phyloP scores from a whole-genome alignment of 371 early-diverging fungal species.

The Mortierella sp. region DNA sequence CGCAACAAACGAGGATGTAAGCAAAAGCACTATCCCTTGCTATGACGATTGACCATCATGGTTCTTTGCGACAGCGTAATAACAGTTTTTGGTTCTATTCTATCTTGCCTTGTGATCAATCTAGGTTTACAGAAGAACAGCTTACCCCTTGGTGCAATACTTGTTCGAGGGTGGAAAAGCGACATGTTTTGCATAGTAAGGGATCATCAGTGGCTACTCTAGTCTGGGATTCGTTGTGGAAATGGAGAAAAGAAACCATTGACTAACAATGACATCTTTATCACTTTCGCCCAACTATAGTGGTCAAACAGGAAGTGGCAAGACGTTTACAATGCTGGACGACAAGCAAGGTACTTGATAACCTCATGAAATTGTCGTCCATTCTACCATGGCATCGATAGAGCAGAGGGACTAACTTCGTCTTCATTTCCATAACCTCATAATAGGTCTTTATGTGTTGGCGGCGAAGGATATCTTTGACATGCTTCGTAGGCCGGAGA shows the following conservation, averaged over 20 bases:
- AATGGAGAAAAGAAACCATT: neutral
- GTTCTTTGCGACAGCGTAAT: neutral
- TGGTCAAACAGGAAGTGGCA: constrained; percentile 99
- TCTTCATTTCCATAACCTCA: neutral
- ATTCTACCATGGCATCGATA: constrained; percentile 20
- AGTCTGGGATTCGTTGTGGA: neutral
- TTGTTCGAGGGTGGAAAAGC: constrained; percentile 97
- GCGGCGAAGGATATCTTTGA: constrained; percentile 94
- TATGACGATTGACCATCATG: neutral
- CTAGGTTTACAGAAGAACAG: constrained; percentile 88
- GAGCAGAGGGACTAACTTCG: neutral
- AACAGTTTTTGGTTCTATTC: neutral
- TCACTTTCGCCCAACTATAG: constrained; percentile 43
- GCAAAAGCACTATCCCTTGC: neutral
- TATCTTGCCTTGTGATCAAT: neutral
- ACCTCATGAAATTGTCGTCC: neutral
- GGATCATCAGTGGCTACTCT: neutral
- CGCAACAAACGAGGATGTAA: constrained; percentile 81
- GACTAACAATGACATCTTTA: neutral
- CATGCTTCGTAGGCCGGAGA: constrained; percentile 74
- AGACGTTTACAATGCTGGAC: constrained; percentile 99
- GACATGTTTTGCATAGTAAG: constrained; percentile 98
- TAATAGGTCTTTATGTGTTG: constrained; percentile 83
- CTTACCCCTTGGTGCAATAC: constrained; percentile 94
- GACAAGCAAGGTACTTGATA: constrained; percentile 67